Percentiles rank a stretch among this genome's conserved stretches.
Conservation (phyloP, 169 alveolate species). For the Theileria luwenshuni region DNA sequence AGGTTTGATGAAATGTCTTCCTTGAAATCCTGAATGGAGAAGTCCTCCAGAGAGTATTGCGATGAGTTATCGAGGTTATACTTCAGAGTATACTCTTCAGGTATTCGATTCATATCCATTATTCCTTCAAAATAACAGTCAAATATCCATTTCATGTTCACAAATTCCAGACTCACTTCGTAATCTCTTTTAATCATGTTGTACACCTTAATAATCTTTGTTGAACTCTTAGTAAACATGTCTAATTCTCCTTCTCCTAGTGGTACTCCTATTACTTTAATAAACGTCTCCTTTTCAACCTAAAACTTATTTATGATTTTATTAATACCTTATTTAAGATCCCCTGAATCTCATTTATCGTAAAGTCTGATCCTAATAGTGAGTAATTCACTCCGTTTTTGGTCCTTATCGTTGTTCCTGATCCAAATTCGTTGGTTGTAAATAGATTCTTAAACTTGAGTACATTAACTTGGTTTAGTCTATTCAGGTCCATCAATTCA, state of each 20-base stretch:
- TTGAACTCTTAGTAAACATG: background rate
- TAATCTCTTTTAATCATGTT: background rate
- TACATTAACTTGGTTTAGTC: background rate
- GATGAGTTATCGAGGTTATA: background rate
- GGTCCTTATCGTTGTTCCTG: background rate
- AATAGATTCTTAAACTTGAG: constrained; percentile 2
- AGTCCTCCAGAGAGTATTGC: background rate
- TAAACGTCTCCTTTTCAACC: background rate
- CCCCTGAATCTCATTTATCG: background rate
- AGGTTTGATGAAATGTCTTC: constrained; percentile 2
- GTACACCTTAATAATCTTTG: background rate
- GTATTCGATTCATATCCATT: background rate
- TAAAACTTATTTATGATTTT: background rate
- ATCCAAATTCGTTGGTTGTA: constrained; percentile 4
- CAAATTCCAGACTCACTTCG: constrained; percentile 10
- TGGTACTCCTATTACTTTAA: background rate
- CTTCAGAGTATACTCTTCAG: constrained; percentile 4
- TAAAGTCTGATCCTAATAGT: constrained; percentile 17
- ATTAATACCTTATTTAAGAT: background rate
- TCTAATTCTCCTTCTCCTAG: background rate
- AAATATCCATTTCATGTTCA: constrained; percentile 49
- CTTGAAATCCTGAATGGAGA: constrained; percentile 19
- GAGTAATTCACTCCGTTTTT: constrained; percentile 53
- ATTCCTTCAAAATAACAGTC: constrained; percentile 47
- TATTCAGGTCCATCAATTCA: background rate